These are phyloP conservation scores for Pythium brachiatum DNA, from an alignment of 352 stramenopile genomes.

Conservation along the genomic window DNA sequence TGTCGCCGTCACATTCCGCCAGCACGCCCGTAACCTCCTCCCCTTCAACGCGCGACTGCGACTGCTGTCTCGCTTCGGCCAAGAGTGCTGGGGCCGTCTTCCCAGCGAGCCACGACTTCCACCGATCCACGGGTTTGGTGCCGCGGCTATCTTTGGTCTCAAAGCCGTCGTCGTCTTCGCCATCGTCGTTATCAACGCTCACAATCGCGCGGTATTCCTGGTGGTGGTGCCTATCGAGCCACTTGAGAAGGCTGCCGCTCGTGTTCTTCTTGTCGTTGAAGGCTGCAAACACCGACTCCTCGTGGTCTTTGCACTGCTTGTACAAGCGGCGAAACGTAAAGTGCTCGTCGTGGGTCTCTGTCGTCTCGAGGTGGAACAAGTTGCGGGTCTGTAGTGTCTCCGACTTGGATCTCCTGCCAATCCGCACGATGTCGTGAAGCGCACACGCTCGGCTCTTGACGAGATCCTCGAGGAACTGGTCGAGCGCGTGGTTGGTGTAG, in stretches of 20 bases:
- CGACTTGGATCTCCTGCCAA: constrained; percentile 72
- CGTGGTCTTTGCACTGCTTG: constrained; percentile 31
- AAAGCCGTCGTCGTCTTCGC: neutral
- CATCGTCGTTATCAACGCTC: neutral
- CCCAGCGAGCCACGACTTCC: neutral
- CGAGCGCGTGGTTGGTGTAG: constrained; percentile 90
- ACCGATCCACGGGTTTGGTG: neutral
- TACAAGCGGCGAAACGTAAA: constrained; percentile 9
- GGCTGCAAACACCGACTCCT: constrained; percentile 6
- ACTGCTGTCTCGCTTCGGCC: neutral
- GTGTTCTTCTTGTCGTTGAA: constrained; percentile 1
- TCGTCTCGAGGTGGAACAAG: neutral
- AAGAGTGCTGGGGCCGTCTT: neutral
- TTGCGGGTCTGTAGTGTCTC: constrained; percentile 24
- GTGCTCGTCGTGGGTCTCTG: constrained; percentile 4
- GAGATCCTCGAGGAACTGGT: constrained; percentile 89
- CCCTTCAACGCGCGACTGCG: neutral
- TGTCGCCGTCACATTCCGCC: neutral
- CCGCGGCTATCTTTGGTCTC: constrained; percentile 2
- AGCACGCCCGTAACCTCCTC: neutral
- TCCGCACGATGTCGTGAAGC: constrained; percentile 58
- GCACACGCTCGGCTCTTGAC: constrained; percentile 33
- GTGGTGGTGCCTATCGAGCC: constrained; percentile 2
- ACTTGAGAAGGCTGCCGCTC: neutral
- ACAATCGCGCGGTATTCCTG: constrained; percentile 13